A percentile compares a stretch with the other conserved stretches of the same genome.
These are phyloP conservation scores for Plasmodium chabaudi DNA, from an alignment of 169 alveolate species.

Conservation along the genomic window DNA sequence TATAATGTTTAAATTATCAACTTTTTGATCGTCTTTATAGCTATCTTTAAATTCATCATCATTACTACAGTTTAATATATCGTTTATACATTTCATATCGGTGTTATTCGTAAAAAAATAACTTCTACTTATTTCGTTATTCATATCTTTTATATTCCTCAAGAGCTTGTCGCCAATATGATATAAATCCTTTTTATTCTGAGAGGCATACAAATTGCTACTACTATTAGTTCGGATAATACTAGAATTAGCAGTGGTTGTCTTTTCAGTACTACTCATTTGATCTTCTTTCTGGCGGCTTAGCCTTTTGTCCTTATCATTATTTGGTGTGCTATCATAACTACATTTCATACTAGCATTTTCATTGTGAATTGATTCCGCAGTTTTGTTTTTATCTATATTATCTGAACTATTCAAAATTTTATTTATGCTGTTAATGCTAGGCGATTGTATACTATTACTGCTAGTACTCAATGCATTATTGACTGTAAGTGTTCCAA, in stretches of 20 bases:
- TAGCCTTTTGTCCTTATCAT: constrained; percentile 26
- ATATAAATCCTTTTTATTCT: constrained; percentile 15
- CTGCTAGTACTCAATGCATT: neutral
- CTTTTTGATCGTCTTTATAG: neutral
- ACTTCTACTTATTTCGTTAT: constrained; percentile 13
- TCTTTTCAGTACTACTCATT: neutral
- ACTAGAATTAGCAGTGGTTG: neutral
- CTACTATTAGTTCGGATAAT: neutral
- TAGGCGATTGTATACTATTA: neutral
- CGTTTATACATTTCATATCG: constrained; percentile 21
- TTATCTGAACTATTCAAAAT: neutral
- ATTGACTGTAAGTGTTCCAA: neutral
- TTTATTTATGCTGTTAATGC: neutral
- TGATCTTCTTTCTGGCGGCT: constrained; percentile 13
- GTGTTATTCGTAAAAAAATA: constrained; percentile 26
- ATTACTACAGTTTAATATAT: constrained; percentile 2
- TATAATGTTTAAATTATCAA: neutral
- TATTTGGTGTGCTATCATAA: neutral
- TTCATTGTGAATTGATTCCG: too few relatives aligned
- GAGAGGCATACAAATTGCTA: neutral
- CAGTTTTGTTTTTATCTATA: constrained; percentile 20
- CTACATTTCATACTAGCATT: neutral
- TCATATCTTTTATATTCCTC: constrained; percentile 36
- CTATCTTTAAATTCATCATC: neutral
- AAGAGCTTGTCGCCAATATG: constrained; percentile 24